Evolutionary conservation across 164 flowering plant species (phyloP).

Genomic region (Annona cherimola): DNA sequence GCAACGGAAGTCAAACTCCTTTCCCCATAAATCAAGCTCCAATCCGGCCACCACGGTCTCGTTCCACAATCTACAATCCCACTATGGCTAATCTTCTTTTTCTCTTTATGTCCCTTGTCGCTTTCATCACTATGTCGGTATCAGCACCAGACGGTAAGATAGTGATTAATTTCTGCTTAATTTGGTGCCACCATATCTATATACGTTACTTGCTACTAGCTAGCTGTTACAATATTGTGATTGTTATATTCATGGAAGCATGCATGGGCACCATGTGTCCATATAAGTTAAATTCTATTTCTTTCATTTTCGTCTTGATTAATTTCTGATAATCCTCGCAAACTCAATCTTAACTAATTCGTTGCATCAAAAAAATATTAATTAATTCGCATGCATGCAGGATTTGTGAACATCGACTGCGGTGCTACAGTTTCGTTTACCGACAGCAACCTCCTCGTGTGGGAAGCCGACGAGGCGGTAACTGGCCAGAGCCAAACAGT

Average conservation of each 20-base stretch:
- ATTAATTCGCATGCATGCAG: slow-evolving; percentile 12
- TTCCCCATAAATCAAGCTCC: slow-evolving; percentile 1
- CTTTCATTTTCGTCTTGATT: no score
- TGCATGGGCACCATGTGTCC: no score
- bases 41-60: background rate
- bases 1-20: slow-evolving; percentile 4
- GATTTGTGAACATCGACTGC: slow-evolving; percentile 29
- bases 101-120: background rate
- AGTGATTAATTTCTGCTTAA: no score
- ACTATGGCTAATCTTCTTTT: slow-evolving; percentile 5
- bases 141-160: background rate
- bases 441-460: slow-evolving; percentile 16
- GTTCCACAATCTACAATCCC: background rate
- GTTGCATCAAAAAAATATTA: no score
- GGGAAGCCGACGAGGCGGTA: slow-evolving; percentile 26
- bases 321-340: no score
- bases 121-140: background rate
- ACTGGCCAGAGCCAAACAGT: slow-evolving; percentile 21
- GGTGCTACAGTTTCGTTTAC: slow-evolving; percentile 17
- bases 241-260: no score
- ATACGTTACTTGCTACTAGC: no score
- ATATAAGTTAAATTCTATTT: no score
- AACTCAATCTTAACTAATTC: no score
- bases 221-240: no score
- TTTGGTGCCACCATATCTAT: no score